phyloP scores from a whole-genome alignment of 805 yeast species.

The Saturnispora serradocipensis region DNA sequence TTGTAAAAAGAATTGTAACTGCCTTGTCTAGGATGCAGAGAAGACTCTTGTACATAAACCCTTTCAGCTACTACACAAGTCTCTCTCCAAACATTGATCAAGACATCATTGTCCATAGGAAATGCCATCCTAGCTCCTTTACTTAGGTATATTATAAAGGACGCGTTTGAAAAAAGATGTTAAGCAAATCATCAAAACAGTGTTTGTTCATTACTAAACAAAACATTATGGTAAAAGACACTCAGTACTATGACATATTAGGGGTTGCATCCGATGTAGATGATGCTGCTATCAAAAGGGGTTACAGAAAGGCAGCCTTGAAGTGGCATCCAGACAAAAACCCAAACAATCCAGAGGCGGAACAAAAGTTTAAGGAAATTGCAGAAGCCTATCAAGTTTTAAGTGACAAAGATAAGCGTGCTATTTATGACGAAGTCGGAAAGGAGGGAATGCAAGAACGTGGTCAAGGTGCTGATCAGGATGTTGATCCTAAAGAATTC shows the following conservation, averaged over 20 bases:
- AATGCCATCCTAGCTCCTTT: constrained; percentile 10
- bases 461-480: constrained; percentile 46
- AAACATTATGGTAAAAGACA: constrained; percentile 62
- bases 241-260: constrained; percentile 60
- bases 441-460: constrained; percentile 41
- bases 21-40: neutral
- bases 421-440: constrained; percentile 67
- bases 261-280: constrained; percentile 51
- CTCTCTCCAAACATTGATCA: constrained; percentile 12
- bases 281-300: constrained; percentile 63
- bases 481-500: constrained; percentile 67
- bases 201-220: neutral
- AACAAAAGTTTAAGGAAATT: constrained; percentile 54
- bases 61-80: neutral
- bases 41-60: neutral
- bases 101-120: constrained; percentile 11
- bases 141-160: neutral
- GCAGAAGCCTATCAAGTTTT: constrained; percentile 73
- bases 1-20: neutral
- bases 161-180: neutral
- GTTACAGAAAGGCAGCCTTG: constrained; percentile 68
- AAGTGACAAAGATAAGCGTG: constrained; percentile 53
- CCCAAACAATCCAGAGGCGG: constrained; percentile 67
- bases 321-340: constrained; percentile 77
- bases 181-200: neutral